phyloP scores from a whole-genome alignment of 768 basidiomycete genomes.

The Hygrophoropsis aurantiaca region DNA sequence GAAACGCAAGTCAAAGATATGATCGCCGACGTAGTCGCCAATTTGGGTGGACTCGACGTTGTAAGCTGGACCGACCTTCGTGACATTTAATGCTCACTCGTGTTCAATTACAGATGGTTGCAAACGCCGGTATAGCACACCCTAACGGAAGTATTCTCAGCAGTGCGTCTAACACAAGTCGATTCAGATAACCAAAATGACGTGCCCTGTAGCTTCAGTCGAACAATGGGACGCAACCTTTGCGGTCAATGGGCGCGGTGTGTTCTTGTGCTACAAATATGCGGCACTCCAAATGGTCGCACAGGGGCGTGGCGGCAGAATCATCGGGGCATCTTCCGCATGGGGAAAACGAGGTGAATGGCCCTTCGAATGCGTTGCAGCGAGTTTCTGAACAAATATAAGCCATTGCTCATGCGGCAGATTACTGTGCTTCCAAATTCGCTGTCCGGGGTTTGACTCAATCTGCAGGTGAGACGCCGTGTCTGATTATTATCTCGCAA shows the following conservation, averaged over 20 bases:
- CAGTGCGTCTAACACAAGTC: too few relatives aligned
- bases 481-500: neutral
- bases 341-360: conserved; percentile 28
- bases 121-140: conserved; percentile 11
- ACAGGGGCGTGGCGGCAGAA: conserved; percentile 38
- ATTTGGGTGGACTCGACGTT: conserved; percentile 9
- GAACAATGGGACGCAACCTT: conserved; percentile 35
- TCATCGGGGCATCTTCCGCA: conserved; percentile 35
- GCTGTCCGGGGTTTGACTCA: conserved; percentile 40
- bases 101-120: conserved; percentile 14
- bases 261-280: conserved; percentile 40
- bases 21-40: conserved; percentile 14
- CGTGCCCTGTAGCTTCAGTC: conserved; percentile 23
- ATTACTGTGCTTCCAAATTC: conserved; percentile 39
- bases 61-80: neutral
- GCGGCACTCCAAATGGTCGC: conserved; percentile 38
- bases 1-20: conserved; percentile 22
- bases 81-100: neutral
- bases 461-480: conserved; percentile 26
- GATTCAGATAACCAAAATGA: too few relatives aligned
- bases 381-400: neutral
- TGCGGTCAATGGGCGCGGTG: conserved; percentile 32
- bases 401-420: conserved; percentile 24
- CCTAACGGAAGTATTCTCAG: too few relatives aligned
- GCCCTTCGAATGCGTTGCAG: neutral